These are phyloP conservation scores for Lachnellula subtilissima DNA, from an alignment of 2,329 filamentous ascomycete genomes.

Conservation along the genomic window DNA sequence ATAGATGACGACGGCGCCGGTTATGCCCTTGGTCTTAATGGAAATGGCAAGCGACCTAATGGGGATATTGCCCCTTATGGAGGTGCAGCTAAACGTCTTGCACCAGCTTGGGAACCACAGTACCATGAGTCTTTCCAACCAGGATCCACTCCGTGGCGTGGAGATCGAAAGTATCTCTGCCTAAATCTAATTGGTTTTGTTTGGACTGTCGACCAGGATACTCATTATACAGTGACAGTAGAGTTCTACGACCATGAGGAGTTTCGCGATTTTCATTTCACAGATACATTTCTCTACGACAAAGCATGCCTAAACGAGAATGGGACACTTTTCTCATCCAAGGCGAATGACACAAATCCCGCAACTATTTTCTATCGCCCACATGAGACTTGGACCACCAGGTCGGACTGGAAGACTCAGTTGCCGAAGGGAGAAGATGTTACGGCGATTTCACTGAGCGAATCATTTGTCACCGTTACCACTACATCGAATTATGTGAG, in stretches of 20 bases:
- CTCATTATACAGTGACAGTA: slow-evolving; percentile 87
- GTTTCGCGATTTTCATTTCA: slow-evolving; percentile 94
- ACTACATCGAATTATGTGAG: slow-evolving; percentile 86
- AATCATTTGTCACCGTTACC: slow-evolving; percentile 84
- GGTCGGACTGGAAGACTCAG: slow-evolving; percentile 83
- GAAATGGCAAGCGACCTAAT: slow-evolving; percentile 62
- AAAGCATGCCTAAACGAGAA: slow-evolving; percentile 88
- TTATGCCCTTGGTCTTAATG: slow-evolving; percentile 59
- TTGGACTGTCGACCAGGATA: slow-evolving; percentile 95
- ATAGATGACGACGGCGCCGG: slow-evolving; percentile 93
- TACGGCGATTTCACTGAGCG: slow-evolving; percentile 82
- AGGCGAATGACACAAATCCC: slow-evolving; percentile 57
- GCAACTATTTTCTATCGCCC: slow-evolving; percentile 93
- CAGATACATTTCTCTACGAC: slow-evolving; percentile 91
- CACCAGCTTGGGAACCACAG: slow-evolving; percentile 45
- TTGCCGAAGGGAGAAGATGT: slow-evolving; percentile 85
- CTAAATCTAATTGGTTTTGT: slow-evolving; percentile 91
- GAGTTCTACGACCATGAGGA: slow-evolving; percentile 96
- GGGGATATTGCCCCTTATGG: slow-evolving; percentile 36
- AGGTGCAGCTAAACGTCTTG: slow-evolving; percentile 34
- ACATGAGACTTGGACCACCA: slow-evolving; percentile 92
- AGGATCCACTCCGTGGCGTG: slow-evolving; percentile 91
- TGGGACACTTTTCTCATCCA: slow-evolving; percentile 80
- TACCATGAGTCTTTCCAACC: slow-evolving; percentile 87
- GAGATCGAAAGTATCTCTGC: slow-evolving; percentile 88